phyloP scores from a whole-genome alignment of 768 basidiomycete genomes.

The Pulveroboletus sp. region DNA sequence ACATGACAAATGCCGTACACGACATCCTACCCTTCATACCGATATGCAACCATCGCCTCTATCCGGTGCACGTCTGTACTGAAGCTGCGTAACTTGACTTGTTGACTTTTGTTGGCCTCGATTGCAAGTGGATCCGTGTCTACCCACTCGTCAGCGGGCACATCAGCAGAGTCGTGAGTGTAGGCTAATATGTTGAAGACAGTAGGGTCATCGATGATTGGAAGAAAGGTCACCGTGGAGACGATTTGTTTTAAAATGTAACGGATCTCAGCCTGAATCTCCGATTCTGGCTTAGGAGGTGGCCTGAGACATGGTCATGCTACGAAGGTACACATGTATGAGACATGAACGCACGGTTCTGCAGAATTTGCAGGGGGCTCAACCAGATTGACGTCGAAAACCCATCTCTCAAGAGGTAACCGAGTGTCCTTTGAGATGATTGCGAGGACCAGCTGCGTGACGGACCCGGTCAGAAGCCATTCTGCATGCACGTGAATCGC shows the following conservation, averaged over 20 bases:
- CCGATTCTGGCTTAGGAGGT: conserved; percentile 68
- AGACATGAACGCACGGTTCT: conserved; percentile 42
- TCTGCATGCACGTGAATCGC: conserved; percentile 42
- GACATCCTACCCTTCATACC: conserved; percentile 67
- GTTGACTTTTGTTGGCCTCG: conserved; percentile 88
- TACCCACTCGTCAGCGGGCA: conserved; percentile 92
- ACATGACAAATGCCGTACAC: neutral
- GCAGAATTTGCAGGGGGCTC: conserved; percentile 50
- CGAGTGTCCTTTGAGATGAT: conserved; percentile 95
- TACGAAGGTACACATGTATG: neutral
- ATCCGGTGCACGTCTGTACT: conserved; percentile 98
- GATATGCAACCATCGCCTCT: conserved; percentile 96
- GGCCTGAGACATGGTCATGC: conserved; percentile 30
- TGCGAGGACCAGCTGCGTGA: conserved; percentile 90
- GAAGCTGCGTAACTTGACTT: conserved; percentile 93
- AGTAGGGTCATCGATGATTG: conserved; percentile 89
- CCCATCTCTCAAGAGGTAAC: conserved; percentile 93
- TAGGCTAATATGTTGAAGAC: conserved; percentile 98
- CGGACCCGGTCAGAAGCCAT: conserved; percentile 89
- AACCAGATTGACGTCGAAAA: conserved; percentile 90
- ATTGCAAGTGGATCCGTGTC: conserved; percentile 92
- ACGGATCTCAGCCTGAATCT: conserved; percentile 96
- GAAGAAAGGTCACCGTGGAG: conserved; percentile 93
- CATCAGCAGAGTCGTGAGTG: conserved; percentile 85
- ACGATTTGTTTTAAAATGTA: conserved; percentile 98